phyloP scores from a whole-genome alignment of 345 rosid species.

The Hypericum androsaemum region DNA sequence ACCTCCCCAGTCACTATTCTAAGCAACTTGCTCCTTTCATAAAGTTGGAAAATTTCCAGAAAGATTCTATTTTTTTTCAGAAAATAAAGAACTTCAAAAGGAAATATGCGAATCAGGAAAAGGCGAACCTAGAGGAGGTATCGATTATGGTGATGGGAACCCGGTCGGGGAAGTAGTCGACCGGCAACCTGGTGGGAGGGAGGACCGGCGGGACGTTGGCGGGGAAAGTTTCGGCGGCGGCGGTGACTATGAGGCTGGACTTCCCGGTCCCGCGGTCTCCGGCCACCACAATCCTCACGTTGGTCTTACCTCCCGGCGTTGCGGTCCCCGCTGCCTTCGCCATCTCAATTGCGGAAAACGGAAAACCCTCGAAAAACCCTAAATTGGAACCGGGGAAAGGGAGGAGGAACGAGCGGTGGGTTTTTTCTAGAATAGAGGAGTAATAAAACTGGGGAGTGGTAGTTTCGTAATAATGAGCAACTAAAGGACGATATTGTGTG shows the following conservation, averaged over 20 bases:
- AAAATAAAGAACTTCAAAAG: not conserved
- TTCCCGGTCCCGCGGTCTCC: constrained; percentile 94
- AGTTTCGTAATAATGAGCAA: no score
- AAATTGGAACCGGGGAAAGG: no score
- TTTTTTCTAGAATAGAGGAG: no score
- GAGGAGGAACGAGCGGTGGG: no score
- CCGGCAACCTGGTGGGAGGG: constrained; percentile 68
- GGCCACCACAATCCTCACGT: constrained; percentile 74
- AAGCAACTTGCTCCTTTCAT: no score
- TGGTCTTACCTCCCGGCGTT: constrained; percentile 32
- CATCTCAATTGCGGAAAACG: constrained; percentile 18
- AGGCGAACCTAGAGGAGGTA: constrained; percentile 64
- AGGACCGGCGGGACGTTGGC: constrained; percentile 62
- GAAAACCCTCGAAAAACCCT: no score
- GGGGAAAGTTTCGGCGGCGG: constrained; percentile 60
- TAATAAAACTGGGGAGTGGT: no score
- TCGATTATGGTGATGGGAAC: constrained; percentile 84
- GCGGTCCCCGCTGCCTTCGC: constrained; percentile 31
- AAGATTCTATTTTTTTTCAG: no score
- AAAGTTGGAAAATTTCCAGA: no score
- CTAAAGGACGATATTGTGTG: no score
- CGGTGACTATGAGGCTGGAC: constrained; percentile 85
- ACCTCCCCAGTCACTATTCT: no score
- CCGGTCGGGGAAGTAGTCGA: constrained; percentile 74
- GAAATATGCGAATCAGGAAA: constrained; percentile 8